Evolutionary conservation across 1,139 yeast species (phyloP), one percentile per base, ranked within the genome.

Genomic region (Saccharomyces hybrid): DNA sequence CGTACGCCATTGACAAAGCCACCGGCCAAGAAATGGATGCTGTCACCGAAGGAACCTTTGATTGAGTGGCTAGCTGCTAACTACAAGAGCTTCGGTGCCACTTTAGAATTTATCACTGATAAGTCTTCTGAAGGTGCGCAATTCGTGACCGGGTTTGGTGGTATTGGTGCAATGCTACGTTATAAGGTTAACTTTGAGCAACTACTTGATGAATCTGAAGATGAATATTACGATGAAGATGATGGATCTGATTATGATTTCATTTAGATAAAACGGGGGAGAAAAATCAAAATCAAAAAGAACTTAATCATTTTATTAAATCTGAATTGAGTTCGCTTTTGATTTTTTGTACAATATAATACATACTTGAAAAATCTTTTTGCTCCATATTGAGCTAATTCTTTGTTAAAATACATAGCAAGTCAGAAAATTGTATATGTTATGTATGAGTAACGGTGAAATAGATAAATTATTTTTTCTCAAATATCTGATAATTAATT

Each of bases 1-100:
- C 87, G 26, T 88, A 86, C 75, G 78, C 86, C 66, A 67, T 84
- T 56, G 97, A 91, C 75, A 88, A 86, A 73, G 81, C 80, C 57
- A 86, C 96, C 32, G 98, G 97, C 53, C 78, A 82, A 51, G 97
- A 91, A 71, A 86, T 91, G 84, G 98, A 91, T 72, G 76, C 86
- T 55, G 80, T 86, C 47, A 83, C 83, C 59, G 97, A 91, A 91
- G 72, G 86, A 84, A 73, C 81, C 88, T 49, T 79, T 93, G 68
- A 80, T 93, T 64, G 99, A 93, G 75, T 93, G 99, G 99, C 79
- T 93, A 61, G 98, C 99, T 50, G 99, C 91, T 75, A 88, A 89
- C 74, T 93, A 93, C 76, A 88, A 86, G 72, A 87, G 80, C 64
- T 93, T 81, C 67, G 99, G 99, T 80, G 97, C 99, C 54, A 84